Evolutionary conservation across 805 yeast genomes (phyloP).

Genomic region (Clavispora santaluciae): DNA sequence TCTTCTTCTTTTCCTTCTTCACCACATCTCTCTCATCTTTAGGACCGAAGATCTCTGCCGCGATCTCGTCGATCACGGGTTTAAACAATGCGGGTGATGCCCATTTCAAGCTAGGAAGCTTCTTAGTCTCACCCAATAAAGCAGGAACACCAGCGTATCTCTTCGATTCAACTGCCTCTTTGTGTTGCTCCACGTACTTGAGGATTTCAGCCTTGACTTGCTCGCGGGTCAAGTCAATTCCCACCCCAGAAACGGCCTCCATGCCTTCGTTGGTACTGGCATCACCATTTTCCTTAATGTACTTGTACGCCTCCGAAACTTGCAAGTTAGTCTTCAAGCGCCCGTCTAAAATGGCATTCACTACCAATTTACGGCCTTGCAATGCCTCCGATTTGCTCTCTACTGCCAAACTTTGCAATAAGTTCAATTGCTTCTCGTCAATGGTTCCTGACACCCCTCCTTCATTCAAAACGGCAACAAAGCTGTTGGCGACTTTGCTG

Average conservation of each 20-base stretch:
- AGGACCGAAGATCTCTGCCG: conserved; percentile 78
- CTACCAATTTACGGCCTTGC: conserved; percentile 46
- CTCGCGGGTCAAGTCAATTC: conserved; percentile 62
- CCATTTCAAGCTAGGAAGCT: conserved; percentile 77
- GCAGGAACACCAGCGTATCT: conserved; percentile 79
- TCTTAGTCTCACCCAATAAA: conserved; percentile 71
- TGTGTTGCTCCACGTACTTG: conserved; percentile 55
- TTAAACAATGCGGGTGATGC: conserved; percentile 85
- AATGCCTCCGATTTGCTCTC: conserved; percentile 45
- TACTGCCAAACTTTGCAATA: conserved; percentile 75
- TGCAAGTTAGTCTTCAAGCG: conserved; percentile 66
- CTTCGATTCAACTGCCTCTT: conserved; percentile 56
- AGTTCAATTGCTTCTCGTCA: conserved; percentile 57
- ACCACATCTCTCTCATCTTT: conserved; percentile 90
- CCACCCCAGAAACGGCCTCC: conserved; percentile 70
- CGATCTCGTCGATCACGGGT: conserved; percentile 75
- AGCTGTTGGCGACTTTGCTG: conserved; percentile 72
- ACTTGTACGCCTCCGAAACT: conserved; percentile 75
- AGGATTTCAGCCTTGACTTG: conserved; percentile 57
- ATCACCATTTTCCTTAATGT: conserved; percentile 50
- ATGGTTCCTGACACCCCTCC: conserved; percentile 26
- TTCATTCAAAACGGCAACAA: conserved; percentile 54
- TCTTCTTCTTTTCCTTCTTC: conserved; percentile 69
- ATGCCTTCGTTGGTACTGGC: conserved; percentile 46
- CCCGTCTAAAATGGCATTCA: conserved; percentile 59